Evolutionary conservation across 2,329 filamentous ascomycete species (phyloP).

Genomic region (Trichophyton simii): DNA sequence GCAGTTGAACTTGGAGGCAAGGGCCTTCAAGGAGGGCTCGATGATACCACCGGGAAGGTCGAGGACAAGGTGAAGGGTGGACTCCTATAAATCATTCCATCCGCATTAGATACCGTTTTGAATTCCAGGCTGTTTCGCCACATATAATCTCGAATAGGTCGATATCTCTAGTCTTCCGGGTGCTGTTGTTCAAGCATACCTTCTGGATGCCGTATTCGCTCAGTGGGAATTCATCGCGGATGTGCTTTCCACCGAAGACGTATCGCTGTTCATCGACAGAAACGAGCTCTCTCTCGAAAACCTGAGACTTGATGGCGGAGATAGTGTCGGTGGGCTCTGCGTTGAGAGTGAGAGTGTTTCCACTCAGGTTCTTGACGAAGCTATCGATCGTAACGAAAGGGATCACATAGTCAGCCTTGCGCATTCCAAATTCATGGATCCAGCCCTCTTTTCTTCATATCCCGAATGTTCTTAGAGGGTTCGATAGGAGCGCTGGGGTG

Average conservation of each 20-base stretch:
- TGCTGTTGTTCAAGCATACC: slow-evolving; percentile 45
- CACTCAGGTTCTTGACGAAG: slow-evolving; percentile 72
- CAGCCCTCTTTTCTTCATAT: slow-evolving; percentile 7
- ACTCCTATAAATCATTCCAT: slow-evolving; percentile 40
- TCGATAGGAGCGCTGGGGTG: slow-evolving; percentile 10
- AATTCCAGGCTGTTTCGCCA: background rate
- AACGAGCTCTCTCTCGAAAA: slow-evolving; percentile 72
- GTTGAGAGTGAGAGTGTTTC: slow-evolving; percentile 58
- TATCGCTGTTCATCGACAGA: slow-evolving; percentile 58
- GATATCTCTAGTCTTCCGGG: slow-evolving; percentile 37
- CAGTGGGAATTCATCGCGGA: slow-evolving; percentile 40
- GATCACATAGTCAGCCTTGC: slow-evolving; percentile 6
- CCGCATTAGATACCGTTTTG: background rate
- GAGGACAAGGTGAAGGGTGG: slow-evolving; percentile 51
- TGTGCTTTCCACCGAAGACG: slow-evolving; percentile 58
- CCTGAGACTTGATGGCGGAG: slow-evolving; percentile 59
- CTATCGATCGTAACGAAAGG: slow-evolving; percentile 10
- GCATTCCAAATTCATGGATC: slow-evolving; percentile 12
- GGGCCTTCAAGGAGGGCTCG: slow-evolving; percentile 47
- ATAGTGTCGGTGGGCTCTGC: slow-evolving; percentile 58
- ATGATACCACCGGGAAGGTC: slow-evolving; percentile 44
- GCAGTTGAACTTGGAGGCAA: slow-evolving; percentile 95
- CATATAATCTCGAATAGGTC: background rate
- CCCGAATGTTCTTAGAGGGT: slow-evolving; percentile 14
- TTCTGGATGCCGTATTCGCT: slow-evolving; percentile 47